Conservation (phyloP, 202 grass and related monocot species). For the Brachypodium distachyon region DNA sequence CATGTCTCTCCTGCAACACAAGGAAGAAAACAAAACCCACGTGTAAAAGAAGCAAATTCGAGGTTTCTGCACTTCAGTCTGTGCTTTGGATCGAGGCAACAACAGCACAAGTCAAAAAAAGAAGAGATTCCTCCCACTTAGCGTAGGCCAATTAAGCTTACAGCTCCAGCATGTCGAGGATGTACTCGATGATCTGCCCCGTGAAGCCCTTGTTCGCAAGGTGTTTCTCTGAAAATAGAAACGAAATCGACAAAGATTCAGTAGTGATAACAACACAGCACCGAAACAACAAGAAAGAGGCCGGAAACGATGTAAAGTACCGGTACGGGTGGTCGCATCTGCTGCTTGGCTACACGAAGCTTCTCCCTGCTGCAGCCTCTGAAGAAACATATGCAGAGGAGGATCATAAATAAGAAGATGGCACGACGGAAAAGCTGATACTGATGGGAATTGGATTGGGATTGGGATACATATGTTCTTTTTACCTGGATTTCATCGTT, state of each 20-base stretch:
- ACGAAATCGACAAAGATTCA: neutral
- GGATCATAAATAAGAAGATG: no score
- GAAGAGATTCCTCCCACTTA: no score
- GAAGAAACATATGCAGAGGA: conserved; percentile 18
- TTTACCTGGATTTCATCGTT: conserved; percentile 22
- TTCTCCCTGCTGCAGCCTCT: conserved; percentile 54
- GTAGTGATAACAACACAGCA: neutral
- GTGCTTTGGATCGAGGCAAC: neutral
- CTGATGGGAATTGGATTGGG: no score
- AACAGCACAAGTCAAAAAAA: neutral
- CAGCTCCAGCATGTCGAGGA: conserved; percentile 77
- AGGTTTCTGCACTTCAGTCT: neutral
- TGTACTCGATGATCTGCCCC: conserved; percentile 52
- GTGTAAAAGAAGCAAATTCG: neutral
- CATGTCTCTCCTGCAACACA: conserved; percentile 59
- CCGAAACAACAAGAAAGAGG: neutral
- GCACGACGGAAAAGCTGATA: no score
- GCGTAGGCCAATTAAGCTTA: conserved; percentile 43
- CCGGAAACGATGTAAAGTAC: conserved; percentile 3
- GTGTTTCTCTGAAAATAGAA: conserved; percentile 42
- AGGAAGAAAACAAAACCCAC: neutral
- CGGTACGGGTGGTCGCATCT: neutral
- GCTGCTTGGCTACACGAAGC: conserved; percentile 25
- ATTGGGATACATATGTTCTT: neutral
- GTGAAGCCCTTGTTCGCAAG: conserved; percentile 19